Evolutionary conservation across 371 early-diverging fungal genomes (phyloP).

Genomic region (Catenaria anguillulae): DNA sequence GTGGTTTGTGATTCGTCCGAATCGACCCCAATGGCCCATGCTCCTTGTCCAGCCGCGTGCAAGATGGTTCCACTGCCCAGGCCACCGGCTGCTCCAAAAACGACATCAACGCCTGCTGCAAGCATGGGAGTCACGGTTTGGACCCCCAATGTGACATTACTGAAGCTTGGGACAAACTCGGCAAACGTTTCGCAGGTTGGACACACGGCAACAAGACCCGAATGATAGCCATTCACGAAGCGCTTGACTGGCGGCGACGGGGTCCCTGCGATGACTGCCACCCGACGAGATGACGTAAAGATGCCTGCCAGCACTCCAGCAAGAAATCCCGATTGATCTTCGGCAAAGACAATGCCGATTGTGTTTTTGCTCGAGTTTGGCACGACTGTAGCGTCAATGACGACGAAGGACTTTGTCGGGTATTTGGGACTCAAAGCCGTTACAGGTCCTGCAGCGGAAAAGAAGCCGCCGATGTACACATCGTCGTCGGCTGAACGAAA

Average conservation of each 20-base stretch:
- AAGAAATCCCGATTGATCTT: conserved; percentile 11
- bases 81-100: conserved; percentile 11
- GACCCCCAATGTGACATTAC: neutral
- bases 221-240: conserved; percentile 8
- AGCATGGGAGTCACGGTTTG: neutral
- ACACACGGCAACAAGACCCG: conserved; percentile 1
- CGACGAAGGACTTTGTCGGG: too few relatives aligned
- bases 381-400: too few relatives aligned
- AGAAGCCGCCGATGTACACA: too few relatives aligned
- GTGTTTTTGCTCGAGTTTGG: too few relatives aligned
- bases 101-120: conserved; percentile 9
- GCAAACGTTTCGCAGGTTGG: neutral
- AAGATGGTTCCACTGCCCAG: conserved; percentile 7
- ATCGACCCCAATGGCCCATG: too few relatives aligned
- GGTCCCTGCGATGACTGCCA: conserved; percentile 4
- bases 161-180: conserved; percentile 7
- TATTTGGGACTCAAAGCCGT: too few relatives aligned
- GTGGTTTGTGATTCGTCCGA: too few relatives aligned
- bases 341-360: conserved; percentile 8
- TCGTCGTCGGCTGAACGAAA: too few relatives aligned
- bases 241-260: conserved; percentile 1
- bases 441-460: too few relatives aligned
- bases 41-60: conserved; percentile 5
- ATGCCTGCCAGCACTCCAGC: conserved; percentile 12
- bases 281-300: conserved; percentile 4